phyloP scores from a whole-genome alignment of 495 filamentous ascomycete genomes.

The Pseudoneurospora amorphoporcata region DNA sequence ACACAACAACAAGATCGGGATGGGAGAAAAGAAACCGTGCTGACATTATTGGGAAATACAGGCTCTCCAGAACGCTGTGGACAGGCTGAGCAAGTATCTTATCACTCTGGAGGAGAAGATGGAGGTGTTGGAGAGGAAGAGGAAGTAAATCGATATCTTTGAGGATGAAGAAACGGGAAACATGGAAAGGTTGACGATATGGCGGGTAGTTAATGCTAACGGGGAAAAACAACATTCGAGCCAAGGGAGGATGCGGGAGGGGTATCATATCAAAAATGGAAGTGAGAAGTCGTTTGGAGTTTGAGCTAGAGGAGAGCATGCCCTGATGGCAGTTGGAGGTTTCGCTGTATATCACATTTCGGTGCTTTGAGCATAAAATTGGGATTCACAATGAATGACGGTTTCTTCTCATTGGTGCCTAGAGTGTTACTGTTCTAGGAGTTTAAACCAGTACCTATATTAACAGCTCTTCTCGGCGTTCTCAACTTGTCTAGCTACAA shows the following conservation, averaged over 20 bases:
- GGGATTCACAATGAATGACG: neutral
- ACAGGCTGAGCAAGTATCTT: conserved; percentile 76
- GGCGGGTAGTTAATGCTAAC: neutral
- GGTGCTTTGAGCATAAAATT: neutral
- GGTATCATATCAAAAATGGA: neutral
- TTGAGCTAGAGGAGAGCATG: neutral
- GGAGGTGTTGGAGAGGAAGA: conserved; percentile 48
- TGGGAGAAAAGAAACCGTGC: neutral
- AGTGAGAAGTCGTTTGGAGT: neutral
- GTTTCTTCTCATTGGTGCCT: neutral
- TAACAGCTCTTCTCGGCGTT: neutral
- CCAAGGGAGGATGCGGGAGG: neutral
- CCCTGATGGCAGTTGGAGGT: neutral
- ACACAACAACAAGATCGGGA: neutral
- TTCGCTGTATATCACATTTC: neutral
- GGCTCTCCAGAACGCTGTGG: conserved; percentile 80
- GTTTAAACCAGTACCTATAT: neutral
- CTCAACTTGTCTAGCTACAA: neutral
- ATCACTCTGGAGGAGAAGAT: conserved; percentile 73
- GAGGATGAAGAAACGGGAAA: neutral
- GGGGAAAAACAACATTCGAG: neutral
- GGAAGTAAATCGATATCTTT: conserved; percentile 26
- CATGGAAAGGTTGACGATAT: neutral
- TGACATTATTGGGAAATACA: conserved; percentile 27
- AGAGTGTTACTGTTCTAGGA: too few relatives aligned